These are phyloP conservation scores for Sporobolomyces phaffii DNA, from an alignment of 768 basidiomycete species.

Conservation along the genomic window DNA sequence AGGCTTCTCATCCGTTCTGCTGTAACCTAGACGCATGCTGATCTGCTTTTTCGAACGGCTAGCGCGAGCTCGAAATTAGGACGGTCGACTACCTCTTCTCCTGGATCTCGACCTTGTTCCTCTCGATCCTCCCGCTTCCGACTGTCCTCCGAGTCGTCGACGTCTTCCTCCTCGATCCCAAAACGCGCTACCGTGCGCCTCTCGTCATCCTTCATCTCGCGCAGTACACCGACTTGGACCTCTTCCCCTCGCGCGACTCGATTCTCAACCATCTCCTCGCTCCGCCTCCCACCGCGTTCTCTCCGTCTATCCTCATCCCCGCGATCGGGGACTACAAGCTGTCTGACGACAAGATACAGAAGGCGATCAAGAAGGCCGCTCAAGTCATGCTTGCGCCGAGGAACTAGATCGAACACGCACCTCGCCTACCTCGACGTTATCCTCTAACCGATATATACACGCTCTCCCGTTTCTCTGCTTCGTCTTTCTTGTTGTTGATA, in stretches of 20 bases:
- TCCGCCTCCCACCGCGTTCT: constrained; percentile 7
- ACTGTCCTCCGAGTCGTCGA: constrained; percentile 26
- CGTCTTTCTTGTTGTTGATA: too few species aligned
- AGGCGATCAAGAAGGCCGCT: constrained; percentile 23
- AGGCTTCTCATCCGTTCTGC: not conserved
- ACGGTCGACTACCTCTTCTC: not conserved
- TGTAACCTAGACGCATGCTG: not conserved
- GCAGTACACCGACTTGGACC: not conserved
- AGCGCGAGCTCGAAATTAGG: constrained; percentile 17
- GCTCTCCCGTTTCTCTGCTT: too few species aligned
- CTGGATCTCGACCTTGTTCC: constrained; percentile 27
- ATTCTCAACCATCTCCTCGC: constrained; percentile 22
- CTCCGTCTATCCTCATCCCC: not conserved
- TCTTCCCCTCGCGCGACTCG: constrained; percentile 14
- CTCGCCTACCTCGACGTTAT: too few species aligned
- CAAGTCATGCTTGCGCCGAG: constrained; percentile 10
- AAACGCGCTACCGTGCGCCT: constrained; percentile 15
- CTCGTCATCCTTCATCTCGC: constrained; percentile 32
- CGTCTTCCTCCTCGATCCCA: constrained; percentile 24
- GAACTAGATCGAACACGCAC: too few species aligned
- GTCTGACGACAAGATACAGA: constrained; percentile 24
- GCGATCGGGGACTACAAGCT: constrained; percentile 16
- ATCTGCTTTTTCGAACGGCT: not conserved
- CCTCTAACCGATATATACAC: too few species aligned
- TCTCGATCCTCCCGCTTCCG: constrained; percentile 12